These are phyloP conservation scores for Eucalyptus viminalis DNA, from an alignment of 345 rosid species.

Conservation along the genomic window DNA sequence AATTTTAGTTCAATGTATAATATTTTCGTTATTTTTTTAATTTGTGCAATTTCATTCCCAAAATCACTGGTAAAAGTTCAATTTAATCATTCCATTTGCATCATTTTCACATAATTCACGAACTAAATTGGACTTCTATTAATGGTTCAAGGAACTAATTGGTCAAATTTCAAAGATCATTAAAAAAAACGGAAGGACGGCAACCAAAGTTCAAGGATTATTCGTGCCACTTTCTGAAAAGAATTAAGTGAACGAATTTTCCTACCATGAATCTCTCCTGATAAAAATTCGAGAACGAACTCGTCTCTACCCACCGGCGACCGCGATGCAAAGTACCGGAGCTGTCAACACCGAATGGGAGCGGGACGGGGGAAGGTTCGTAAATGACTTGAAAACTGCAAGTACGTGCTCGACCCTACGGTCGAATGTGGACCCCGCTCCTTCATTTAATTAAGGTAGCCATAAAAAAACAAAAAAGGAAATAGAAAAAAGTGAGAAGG, in stretches of 20 bases:
- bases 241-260: not conserved
- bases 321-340: not conserved
- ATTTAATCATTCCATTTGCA: too few relatives aligned
- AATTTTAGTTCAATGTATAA: too few relatives aligned
- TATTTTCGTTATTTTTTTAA: accelerated
- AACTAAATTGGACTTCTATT: too few relatives aligned
- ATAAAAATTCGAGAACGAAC: too few relatives aligned
- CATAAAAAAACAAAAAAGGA: not conserved
- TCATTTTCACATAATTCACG: too few relatives aligned
- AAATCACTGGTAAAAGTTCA: too few relatives aligned
- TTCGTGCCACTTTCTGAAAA: too few relatives aligned
- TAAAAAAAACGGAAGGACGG: accelerated
- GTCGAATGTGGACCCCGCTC: not conserved
- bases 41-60: accelerated
- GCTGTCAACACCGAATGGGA: not conserved
- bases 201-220: too few relatives aligned
- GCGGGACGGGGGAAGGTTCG: not conserved
- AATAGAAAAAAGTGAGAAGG: too few relatives aligned
- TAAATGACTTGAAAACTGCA: not conserved
- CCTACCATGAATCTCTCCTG: too few relatives aligned
- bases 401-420: not conserved
- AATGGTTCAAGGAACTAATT: too few relatives aligned
- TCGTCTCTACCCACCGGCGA: not conserved
- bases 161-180: too few relatives aligned
- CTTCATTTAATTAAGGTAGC: not conserved